phyloP scores from a whole-genome alignment of 2,329 filamentous ascomycete genomes.

The Tympanopsis confertula region DNA sequence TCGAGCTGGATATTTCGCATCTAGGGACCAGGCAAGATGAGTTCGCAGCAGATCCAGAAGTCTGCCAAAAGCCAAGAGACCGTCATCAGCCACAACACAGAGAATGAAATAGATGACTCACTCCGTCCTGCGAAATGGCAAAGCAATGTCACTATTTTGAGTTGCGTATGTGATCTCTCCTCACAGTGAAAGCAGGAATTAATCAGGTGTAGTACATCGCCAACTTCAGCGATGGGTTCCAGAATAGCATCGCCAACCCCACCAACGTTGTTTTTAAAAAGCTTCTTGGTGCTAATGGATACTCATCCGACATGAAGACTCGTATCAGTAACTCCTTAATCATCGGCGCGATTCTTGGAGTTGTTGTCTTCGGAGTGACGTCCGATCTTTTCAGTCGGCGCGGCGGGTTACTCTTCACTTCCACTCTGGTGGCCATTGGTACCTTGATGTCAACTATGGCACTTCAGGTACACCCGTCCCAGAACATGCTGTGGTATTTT shows the following conservation, averaged over 20 bases:
- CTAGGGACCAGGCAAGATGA: no score
- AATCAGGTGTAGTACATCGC: slow-evolving; percentile 5
- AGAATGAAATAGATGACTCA: no score
- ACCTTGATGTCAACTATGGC: slow-evolving; percentile 9
- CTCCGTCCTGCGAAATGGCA: slow-evolving; percentile 11
- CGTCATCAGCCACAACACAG: no score
- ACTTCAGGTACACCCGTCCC: background rate
- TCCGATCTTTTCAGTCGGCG: slow-evolving; percentile 15
- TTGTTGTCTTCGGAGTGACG: slow-evolving; percentile 13
- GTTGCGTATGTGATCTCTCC: slow-evolving; percentile 11
- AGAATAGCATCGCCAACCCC: slow-evolving; percentile 15
- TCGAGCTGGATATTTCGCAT: no score
- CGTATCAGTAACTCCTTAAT: slow-evolving; percentile 16
- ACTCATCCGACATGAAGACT: slow-evolving; percentile 15
- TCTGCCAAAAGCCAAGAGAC: no score
- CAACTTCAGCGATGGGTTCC: slow-evolving; percentile 18
- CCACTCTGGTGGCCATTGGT: slow-evolving; percentile 12
- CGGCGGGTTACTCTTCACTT: slow-evolving; percentile 14
- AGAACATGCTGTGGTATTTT: slow-evolving; percentile 5
- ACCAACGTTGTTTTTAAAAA: slow-evolving; percentile 18
- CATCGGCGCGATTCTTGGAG: slow-evolving; percentile 15
- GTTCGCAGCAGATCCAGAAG: no score
- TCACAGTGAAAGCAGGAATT: background rate
- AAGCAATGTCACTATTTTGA: slow-evolving; percentile 15
- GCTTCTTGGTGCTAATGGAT: slow-evolving; percentile 11